phyloP scores from a whole-genome alignment of 352 stramenopile genomes.

The Phytopythium chamaehyphon region DNA sequence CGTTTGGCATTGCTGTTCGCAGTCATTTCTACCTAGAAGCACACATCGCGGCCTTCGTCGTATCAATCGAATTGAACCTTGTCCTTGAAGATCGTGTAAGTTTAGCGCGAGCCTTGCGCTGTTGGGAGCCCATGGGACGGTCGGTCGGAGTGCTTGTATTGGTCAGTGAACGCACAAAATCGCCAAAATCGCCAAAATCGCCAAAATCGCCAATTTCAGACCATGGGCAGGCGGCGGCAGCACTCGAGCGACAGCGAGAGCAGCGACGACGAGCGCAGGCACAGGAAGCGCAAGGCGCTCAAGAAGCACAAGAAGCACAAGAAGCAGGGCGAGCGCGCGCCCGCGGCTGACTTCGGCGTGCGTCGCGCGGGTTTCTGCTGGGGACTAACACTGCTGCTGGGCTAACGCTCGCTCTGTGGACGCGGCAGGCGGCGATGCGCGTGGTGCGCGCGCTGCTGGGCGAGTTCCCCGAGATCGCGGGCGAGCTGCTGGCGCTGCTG shows the following conservation, averaged over 20 bases:
- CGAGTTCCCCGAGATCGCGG: conserved; percentile 61
- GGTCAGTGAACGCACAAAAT: too few relatives aligned
- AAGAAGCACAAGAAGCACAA: conserved; percentile 21
- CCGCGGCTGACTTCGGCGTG: conserved; percentile 20
- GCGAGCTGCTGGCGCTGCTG: conserved; percentile 59
- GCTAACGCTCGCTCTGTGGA: not conserved
- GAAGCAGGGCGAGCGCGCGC: conserved; percentile 9
- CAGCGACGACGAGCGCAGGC: not conserved
- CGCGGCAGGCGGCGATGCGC: conserved; percentile 27
- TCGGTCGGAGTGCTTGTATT: too few relatives aligned
- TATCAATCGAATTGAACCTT: too few relatives aligned
- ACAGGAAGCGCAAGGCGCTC: not conserved
- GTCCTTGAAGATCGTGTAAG: too few relatives aligned
- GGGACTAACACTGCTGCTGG: not conserved
- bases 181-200: too few relatives aligned
- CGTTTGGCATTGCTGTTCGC: too few relatives aligned
- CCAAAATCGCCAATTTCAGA: too few relatives aligned
- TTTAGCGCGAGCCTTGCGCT: too few relatives aligned
- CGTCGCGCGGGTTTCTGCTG: not conserved
- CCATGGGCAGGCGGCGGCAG: too few relatives aligned
- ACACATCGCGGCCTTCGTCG: too few relatives aligned
- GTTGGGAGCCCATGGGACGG: too few relatives aligned
- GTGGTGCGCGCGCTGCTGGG: conserved; percentile 53
- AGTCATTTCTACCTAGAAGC: too few relatives aligned
- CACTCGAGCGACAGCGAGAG: not conserved